Evolutionary conservation across 192 early-diverging fungal genomes (phyloP).

Genomic region (Kappamyces sp.): DNA sequence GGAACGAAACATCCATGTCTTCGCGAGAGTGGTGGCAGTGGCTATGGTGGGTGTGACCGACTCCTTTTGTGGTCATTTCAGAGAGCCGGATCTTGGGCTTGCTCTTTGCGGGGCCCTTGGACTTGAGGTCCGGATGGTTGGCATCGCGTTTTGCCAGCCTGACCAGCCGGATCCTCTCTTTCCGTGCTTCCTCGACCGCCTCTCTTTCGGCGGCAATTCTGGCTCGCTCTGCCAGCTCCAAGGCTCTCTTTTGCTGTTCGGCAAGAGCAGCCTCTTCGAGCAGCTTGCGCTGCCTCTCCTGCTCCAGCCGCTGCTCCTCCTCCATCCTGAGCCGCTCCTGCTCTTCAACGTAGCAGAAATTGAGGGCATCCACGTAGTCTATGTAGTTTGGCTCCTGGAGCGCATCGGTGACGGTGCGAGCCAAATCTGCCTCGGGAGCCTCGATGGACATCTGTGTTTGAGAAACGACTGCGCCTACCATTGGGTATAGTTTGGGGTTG

Average conservation of each 20-base stretch:
- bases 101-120: slow-evolving; percentile 1
- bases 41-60: slow-evolving; percentile 40
- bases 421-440: slow-evolving; percentile 23
- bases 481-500: no score
- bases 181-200: slow-evolving; percentile 2
- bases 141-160: slow-evolving; percentile 1
- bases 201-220: slow-evolving; percentile 7
- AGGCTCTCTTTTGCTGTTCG: slow-evolving; percentile 12
- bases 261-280: slow-evolving; percentile 27
- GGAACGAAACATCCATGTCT: slow-evolving; percentile 30
- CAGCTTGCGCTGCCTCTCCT: slow-evolving; percentile 19
- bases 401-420: background rate
- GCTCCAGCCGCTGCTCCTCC: slow-evolving; percentile 8
- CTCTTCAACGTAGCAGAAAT: slow-evolving; percentile 34
- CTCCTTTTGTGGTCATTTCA: slow-evolving; percentile 24
- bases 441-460: slow-evolving; percentile 18
- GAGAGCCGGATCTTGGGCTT: slow-evolving; percentile 1
- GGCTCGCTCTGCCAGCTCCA: slow-evolving; percentile 4
- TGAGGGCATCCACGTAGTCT: slow-evolving; percentile 35
- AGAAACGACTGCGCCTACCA: background rate
- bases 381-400: slow-evolving; percentile 34
- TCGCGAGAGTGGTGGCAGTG: slow-evolving; percentile 45
- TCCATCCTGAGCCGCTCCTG: slow-evolving; percentile 24
- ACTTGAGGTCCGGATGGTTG: background rate
- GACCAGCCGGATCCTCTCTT: background rate